Evolutionary conservation across 805 yeast genomes (phyloP).

Genomic region (Kuraishia molischiana): DNA sequence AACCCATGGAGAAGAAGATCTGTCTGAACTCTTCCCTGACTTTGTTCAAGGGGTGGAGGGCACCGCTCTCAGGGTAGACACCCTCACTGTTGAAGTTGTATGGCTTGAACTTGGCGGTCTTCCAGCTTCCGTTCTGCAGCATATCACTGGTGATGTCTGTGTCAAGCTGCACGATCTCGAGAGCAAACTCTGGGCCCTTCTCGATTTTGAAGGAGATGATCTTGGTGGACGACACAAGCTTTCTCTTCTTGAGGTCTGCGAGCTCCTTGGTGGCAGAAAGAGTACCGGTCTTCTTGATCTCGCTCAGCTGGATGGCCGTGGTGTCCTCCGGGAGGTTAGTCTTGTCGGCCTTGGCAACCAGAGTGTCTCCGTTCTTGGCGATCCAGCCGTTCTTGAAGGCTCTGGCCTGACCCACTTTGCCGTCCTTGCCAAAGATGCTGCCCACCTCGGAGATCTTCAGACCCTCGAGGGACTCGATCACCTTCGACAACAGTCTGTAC

Average conservation of each 20-base stretch:
- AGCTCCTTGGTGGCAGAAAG: slow-evolving; percentile 57
- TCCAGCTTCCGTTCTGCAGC: slow-evolving; percentile 79
- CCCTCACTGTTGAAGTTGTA: slow-evolving; percentile 97
- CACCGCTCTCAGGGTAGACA: slow-evolving; percentile 76
- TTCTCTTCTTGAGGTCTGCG: slow-evolving; percentile 88
- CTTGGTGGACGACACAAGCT: slow-evolving; percentile 65
- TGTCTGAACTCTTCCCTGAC: slow-evolving; percentile 97
- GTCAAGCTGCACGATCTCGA: slow-evolving; percentile 70
- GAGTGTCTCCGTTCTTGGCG: slow-evolving; percentile 72
- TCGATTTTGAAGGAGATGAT: slow-evolving; percentile 62
- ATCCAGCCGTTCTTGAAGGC: slow-evolving; percentile 99
- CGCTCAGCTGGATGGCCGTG: slow-evolving; percentile 54
- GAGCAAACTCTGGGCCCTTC: slow-evolving; percentile 80
- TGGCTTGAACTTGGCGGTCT: slow-evolving; percentile 77
- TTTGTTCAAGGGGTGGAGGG: slow-evolving; percentile 92
- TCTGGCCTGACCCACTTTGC: slow-evolving; percentile 91
- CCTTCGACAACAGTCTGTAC: slow-evolving; percentile 64
- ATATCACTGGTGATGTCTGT: slow-evolving; percentile 94
- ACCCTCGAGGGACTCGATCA: slow-evolving; percentile 66
- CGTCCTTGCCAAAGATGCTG: slow-evolving; percentile 67
- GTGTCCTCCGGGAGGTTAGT: slow-evolving; percentile 48
- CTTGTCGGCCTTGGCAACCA: slow-evolving; percentile 49
- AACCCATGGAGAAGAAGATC: slow-evolving; percentile 95
- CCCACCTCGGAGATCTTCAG: slow-evolving; percentile 72
- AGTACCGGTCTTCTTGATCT: slow-evolving; percentile 45